Conservation (phyloP, 352 stramenopile genomes). For the Pythium plurisporium region DNA sequence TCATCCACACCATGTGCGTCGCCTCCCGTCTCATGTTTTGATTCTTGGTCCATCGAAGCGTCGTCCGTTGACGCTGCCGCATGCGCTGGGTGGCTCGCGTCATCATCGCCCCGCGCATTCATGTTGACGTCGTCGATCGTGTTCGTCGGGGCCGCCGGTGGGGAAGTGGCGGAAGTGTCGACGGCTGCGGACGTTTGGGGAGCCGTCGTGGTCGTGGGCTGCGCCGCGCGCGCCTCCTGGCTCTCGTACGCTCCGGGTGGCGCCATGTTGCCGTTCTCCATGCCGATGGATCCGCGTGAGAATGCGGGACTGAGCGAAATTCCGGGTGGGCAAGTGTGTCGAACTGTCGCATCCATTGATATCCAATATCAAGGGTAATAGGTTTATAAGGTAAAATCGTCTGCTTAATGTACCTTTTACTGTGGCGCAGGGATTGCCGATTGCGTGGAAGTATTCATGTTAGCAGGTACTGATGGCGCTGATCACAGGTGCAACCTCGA, state of each 20-base stretch:
- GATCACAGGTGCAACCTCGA: constrained; percentile 2
- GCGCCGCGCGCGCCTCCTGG: constrained; percentile 3
- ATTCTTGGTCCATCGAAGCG: background rate
- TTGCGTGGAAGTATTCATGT: background rate
- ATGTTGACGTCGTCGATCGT: constrained; percentile 1
- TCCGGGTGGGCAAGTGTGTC: too few species aligned
- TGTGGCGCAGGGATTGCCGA: too few species aligned
- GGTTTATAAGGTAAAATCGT: background rate
- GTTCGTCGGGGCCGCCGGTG: background rate
- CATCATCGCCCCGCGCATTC: background rate
- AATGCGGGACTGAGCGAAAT: background rate
- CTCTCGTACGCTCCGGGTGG: constrained; percentile 11
- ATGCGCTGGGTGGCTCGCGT: background rate
- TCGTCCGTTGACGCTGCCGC: background rate
- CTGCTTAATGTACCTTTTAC: too few species aligned
- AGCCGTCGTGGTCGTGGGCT: background rate
- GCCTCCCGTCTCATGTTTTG: background rate
- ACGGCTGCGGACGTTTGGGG: background rate
- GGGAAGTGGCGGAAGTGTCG: background rate
- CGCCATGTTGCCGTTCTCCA: constrained; percentile 14
- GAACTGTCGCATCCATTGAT: background rate
- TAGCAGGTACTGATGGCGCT: background rate
- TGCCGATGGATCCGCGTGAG: background rate
- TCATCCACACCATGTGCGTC: background rate
- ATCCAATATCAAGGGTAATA: background rate